Conservation (phyloP, 495 filamentous ascomycete genomes). For the Daldinia bambusicola region DNA sequence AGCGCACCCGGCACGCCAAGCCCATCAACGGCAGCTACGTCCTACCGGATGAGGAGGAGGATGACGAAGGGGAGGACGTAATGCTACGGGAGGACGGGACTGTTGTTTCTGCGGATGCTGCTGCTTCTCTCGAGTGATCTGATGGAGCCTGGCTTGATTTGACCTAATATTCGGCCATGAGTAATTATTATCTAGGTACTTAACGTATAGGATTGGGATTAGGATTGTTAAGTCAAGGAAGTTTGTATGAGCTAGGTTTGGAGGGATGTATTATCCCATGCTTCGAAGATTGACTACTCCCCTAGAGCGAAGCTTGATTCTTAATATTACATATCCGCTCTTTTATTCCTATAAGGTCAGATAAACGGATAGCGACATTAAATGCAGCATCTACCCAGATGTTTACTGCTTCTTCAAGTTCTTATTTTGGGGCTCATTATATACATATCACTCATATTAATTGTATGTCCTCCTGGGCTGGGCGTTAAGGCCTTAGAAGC, state of each 20-base stretch:
- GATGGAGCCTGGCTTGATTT: no score
- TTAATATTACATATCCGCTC: background rate
- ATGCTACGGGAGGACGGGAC: background rate
- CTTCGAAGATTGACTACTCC: background rate
- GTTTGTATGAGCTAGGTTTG: background rate
- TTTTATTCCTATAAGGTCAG: background rate
- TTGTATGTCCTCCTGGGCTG: no score
- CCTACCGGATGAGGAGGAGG: constrained; percentile 50
- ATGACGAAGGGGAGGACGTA: background rate
- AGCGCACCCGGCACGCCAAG: constrained; percentile 49
- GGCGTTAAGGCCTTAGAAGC: background rate
- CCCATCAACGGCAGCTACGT: constrained; percentile 41
- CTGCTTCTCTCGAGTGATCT: background rate
- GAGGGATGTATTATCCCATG: background rate
- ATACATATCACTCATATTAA: no score
- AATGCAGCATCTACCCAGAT: background rate
- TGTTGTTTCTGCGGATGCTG: constrained; percentile 18
- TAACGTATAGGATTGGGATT: no score
- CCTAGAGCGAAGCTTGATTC: background rate
- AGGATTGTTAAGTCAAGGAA: background rate
- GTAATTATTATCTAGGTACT: no score
- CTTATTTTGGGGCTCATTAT: no score
- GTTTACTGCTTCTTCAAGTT: background rate
- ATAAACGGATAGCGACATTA: background rate
- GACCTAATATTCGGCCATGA: no score